Base-by-base conservation (phyloP, 768 basidiomycete species). In the Porphyrellus cyaneotinctus region DNA sequence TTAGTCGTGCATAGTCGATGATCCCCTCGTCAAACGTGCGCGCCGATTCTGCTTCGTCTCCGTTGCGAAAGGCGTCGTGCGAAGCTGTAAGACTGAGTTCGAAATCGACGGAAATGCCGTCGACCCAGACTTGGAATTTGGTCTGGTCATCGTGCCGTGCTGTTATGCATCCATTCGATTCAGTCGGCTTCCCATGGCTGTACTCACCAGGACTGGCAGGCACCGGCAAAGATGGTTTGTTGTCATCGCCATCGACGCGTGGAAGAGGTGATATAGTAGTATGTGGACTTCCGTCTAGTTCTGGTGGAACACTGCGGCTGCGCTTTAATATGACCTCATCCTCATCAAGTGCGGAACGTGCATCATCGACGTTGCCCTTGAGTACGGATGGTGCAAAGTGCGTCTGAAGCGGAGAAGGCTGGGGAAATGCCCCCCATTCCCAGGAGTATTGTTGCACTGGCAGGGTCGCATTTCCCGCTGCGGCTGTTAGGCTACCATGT, bases 391-490 rank as follows among this genome's bases (percentile, higher is more conserved):
- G 42, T 14, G 60, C 43, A 61, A 85, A 84, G 12, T 78, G 72
- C 0, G 78, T 57, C 48, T 78, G 78, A 59, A 83, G 70, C 1
- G 87, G 87, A 4, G 89, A 88, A 22, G 83, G 86, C 57, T 85
- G 87, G 26, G 91, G 94, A 62, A 95, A 90, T 18, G 80, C 84
- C 24, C 91, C 92, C 92, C 93, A 95, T 60, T 95, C 94, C 93
- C 93, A 95, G 7, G 88, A 88, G 61, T 93, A 93, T 63, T 90
- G 87, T 51, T 83, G 83, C 4, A 77, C 62, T 5, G 64, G 66
- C 18, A 70, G 43, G 13, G 65, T 45, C 31, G 43, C 1, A 18
- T n/a, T 36, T 44, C 32, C 52, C 39, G 38, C 52, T 18, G 63
- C 54, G 14, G 36, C 10, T 9, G 45, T 18, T 23, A 49, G 36